Conservation (phyloP, 768 basidiomycete species). For the Rhodocollybia butyracea region DNA sequence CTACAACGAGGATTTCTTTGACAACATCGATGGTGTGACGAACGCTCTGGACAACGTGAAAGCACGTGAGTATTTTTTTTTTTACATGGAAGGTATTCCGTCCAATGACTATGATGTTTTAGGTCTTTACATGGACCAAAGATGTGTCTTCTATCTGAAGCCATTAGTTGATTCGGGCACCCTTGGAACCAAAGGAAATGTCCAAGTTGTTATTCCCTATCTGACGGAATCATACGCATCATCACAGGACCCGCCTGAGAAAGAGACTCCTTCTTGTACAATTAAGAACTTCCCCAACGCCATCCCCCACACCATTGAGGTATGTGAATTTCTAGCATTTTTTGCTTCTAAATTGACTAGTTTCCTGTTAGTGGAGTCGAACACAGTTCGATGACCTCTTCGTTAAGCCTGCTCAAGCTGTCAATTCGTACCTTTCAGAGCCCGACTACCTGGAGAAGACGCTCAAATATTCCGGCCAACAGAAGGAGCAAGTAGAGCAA, state of each 20-base stretch:
- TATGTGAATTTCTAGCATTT: constrained; percentile 26
- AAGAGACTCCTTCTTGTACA: constrained; percentile 94
- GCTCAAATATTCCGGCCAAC: constrained; percentile 88
- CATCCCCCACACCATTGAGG: constrained; percentile 97
- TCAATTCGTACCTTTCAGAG: constrained; percentile 95
- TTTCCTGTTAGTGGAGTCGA: constrained; percentile 73
- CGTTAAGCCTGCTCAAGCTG: constrained; percentile 89
- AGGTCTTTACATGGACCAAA: constrained; percentile 98
- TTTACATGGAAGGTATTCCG: neutral
- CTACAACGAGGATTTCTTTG: constrained; percentile 89
- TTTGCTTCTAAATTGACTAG: neutral
- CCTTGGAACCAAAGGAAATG: constrained; percentile 96
- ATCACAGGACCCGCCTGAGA: constrained; percentile 98
- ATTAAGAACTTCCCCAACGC: constrained; percentile 99
- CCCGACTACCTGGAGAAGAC: constrained; percentile 92
- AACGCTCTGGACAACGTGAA: constrained; percentile 97
- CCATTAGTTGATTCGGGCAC: constrained; percentile 97
- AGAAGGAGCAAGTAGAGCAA: constrained; percentile 84
- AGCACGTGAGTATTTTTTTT: constrained; percentile 63
- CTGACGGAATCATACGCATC: constrained; percentile 96
- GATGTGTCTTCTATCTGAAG: constrained; percentile 95
- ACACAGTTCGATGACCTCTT: constrained; percentile 91
- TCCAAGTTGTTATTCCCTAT: constrained; percentile 92
- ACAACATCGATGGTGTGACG: constrained; percentile 85
- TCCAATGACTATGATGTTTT: neutral